Evolutionary conservation across 2,329 filamentous ascomycete species (phyloP).

Genomic region (Tothia fuscella): DNA sequence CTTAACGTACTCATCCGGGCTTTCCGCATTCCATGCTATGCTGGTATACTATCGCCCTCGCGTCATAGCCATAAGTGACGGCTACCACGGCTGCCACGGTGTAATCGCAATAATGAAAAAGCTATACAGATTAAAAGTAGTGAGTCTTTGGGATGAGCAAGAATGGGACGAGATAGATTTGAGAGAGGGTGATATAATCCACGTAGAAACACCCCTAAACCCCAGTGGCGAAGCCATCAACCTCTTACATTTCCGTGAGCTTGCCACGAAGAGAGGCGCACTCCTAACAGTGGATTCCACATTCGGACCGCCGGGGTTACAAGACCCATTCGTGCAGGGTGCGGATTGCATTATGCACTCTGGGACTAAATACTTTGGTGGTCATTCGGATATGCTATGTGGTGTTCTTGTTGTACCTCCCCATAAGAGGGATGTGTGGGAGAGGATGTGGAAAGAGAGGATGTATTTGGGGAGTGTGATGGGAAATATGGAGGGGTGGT

Average conservation of each 20-base stretch:
- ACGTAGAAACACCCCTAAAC: constrained; percentile 90
- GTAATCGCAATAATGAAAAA: constrained; percentile 63
- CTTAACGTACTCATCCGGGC: constrained; percentile 72
- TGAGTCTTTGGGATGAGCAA: constrained; percentile 46
- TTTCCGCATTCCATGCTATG: constrained; percentile 79
- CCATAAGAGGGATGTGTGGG: constrained; percentile 20
- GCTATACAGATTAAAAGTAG: constrained; percentile 60
- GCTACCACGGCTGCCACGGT: constrained; percentile 91
- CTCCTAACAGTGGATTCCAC: constrained; percentile 78
- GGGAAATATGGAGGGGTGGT: constrained; percentile 84
- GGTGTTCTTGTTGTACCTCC: constrained; percentile 61
- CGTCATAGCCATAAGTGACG: constrained; percentile 67
- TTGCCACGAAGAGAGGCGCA: constrained; percentile 61
- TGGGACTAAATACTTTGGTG: constrained; percentile 92
- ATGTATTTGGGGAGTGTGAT: constrained; percentile 71
- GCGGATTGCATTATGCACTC: constrained; percentile 85
- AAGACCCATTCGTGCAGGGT: constrained; percentile 71
- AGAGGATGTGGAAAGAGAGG: constrained; percentile 53
- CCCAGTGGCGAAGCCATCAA: constrained; percentile 72
- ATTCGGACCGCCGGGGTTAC: constrained; percentile 80
- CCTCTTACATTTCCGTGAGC: constrained; percentile 57
- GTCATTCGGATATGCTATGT: constrained; percentile 86
- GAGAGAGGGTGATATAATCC: constrained; percentile 67
- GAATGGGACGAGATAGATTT: constrained; percentile 55
- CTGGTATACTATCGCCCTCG: constrained; percentile 75